Conservation (phyloP, 345 rosid genomes). For the Melaleuca alternifolia region DNA sequence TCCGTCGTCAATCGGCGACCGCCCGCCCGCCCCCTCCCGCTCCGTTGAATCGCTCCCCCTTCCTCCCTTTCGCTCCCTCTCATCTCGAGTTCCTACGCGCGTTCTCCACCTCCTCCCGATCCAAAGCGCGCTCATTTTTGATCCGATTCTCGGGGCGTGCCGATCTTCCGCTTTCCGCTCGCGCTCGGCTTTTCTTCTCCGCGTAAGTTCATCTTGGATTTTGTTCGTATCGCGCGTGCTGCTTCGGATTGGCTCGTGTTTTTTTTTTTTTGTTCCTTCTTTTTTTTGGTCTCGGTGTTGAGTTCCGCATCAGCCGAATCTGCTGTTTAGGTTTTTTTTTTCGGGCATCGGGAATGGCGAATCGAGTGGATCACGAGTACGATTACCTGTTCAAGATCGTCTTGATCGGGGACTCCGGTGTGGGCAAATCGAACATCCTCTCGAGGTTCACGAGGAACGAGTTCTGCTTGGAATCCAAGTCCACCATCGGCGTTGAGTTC, state of each 20-base stretch:
- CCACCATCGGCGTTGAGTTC: conserved; percentile 37
- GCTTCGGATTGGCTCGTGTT: neutral
- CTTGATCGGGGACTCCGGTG: conserved; percentile 35
- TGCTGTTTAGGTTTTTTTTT: neutral
- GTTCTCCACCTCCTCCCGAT: neutral
- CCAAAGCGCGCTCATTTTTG: neutral
- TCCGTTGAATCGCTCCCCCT: neutral
- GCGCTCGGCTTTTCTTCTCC: neutral
- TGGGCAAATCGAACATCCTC: conserved; percentile 35
- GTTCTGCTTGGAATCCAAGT: conserved; percentile 36
- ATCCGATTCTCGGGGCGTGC: neutral
- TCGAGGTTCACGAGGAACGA: conserved; percentile 35
- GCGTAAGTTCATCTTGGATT: neutral
- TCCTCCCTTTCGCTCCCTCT: neutral
- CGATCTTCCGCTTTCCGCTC: neutral
- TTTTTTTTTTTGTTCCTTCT: neutral
- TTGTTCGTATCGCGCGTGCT: neutral
- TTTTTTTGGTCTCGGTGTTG: neutral
- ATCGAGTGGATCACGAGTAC: conserved; percentile 34
- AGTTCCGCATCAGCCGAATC: neutral
- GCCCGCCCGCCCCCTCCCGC: neutral
- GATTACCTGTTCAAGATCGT: conserved; percentile 41
- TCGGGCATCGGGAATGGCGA: conserved; percentile 20
- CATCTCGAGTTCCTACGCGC: neutral
- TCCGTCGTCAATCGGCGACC: neutral